These are phyloP conservation scores for Mimosa pudica DNA, from an alignment of 306 rosid genomes.

Conservation along the genomic window DNA sequence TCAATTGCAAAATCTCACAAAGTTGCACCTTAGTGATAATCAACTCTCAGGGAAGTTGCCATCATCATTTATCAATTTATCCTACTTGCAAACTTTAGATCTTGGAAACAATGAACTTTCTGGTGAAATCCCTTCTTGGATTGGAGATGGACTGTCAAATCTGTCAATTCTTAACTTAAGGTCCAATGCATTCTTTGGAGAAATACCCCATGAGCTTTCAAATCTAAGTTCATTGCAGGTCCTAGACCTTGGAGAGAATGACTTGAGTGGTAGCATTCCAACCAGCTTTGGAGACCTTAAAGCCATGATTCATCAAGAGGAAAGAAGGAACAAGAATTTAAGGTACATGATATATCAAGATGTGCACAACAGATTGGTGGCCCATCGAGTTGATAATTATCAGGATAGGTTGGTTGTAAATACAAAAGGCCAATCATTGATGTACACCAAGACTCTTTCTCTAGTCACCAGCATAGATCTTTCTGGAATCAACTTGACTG, in stretches of 20 bases:
- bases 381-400: conserved; percentile 19
- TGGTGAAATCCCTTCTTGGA: conserved; percentile 47
- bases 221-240: conserved; percentile 34
- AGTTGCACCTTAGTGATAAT: conserved; percentile 41
- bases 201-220: conserved; percentile 23
- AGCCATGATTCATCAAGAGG: conserved; percentile 25
- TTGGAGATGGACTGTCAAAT: conserved; percentile 25
- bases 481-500: conserved; percentile 46
- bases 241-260: conserved; percentile 47
- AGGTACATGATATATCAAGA: neutral
- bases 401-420: conserved; percentile 37
- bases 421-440: neutral
- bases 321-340: neutral
- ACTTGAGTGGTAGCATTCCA: conserved; percentile 43
- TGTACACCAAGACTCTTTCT: conserved; percentile 41
- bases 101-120: neutral
- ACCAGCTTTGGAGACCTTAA: conserved; percentile 39
- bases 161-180: conserved; percentile 45
- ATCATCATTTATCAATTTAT: neutral
- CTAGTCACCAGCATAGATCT: conserved; percentile 51
- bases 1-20: conserved; percentile 34
- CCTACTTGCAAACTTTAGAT: neutral
- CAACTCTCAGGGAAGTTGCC: conserved; percentile 28
- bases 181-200: conserved; percentile 48
- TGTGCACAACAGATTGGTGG: neutral